phyloP scores from a whole-genome alignment of 768 basidiomycete species.

The Panaeolus papilionaceus region DNA sequence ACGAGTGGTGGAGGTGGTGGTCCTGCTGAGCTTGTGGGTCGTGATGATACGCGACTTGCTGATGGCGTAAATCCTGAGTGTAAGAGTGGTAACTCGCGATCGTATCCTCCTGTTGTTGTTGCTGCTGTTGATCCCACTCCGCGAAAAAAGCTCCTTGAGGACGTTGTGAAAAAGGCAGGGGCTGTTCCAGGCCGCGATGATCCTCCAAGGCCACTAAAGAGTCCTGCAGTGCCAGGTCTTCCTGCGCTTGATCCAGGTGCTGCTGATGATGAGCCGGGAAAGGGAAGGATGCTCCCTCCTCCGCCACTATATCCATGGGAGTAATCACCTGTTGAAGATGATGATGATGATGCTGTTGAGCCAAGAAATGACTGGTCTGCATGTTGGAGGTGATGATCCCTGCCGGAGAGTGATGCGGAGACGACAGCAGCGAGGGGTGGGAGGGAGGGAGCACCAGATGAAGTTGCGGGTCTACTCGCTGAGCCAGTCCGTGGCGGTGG shows the following conservation, averaged over 20 bases:
- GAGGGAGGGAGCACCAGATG: conserved; percentile 58
- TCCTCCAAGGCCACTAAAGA: conserved; percentile 4
- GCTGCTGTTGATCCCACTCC: conserved; percentile 49
- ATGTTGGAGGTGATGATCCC: conserved; percentile 18
- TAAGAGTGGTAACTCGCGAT: conserved; percentile 38
- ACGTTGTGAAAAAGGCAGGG: conserved; percentile 16
- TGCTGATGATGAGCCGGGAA: conserved; percentile 60
- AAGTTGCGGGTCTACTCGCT: conserved; percentile 57
- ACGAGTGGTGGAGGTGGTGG: conserved; percentile 22
- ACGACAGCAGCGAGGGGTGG: conserved; percentile 79
- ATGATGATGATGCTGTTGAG: conserved; percentile 42
- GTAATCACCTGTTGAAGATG: conserved; percentile 39
- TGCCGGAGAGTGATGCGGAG: conserved; percentile 65
- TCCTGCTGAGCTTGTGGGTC: conserved; percentile 15
- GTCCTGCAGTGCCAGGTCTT: background rate
- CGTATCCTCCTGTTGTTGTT: conserved; percentile 16
- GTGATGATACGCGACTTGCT: background rate
- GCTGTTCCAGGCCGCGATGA: conserved; percentile 7
- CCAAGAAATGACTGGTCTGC: conserved; percentile 27
- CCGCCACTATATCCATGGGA: background rate
- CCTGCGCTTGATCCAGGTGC: background rate
- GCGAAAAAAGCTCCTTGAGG: conserved; percentile 53
- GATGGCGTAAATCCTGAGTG: conserved; percentile 40
- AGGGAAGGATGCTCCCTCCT: conserved; percentile 31
- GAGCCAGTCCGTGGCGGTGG: conserved; percentile 34